Evolutionary conservation across 2,329 filamentous ascomycete species (phyloP).

Genomic region (Tolypocladium pustulatum): DNA sequence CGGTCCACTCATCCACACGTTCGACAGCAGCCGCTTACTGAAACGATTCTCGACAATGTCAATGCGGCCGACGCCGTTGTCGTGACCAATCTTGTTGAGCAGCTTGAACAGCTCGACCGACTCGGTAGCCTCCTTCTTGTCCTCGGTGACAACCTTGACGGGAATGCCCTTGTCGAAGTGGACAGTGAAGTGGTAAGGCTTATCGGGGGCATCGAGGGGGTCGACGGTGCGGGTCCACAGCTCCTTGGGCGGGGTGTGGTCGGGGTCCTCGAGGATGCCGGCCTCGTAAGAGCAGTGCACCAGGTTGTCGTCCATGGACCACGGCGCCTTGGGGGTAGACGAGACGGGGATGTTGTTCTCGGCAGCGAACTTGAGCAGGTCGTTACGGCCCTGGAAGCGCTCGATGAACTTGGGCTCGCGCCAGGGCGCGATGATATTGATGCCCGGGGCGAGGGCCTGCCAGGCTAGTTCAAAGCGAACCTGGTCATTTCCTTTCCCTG

Average conservation of each 20-base stretch:
- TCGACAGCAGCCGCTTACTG: background rate
- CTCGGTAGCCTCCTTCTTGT: constrained; percentile 28
- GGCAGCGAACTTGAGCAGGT: constrained; percentile 61
- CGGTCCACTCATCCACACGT: background rate
- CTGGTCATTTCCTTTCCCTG: constrained; percentile 42
- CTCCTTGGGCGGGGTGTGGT: constrained; percentile 50
- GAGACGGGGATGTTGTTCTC: constrained; percentile 59
- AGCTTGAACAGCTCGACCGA: constrained; percentile 55
- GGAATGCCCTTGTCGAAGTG: constrained; percentile 59
- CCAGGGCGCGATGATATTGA: constrained; percentile 66
- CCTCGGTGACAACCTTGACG: constrained; percentile 46
- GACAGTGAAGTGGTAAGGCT: constrained; percentile 53
- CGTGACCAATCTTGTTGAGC: constrained; percentile 52
- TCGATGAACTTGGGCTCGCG: constrained; percentile 39
- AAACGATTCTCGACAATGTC: constrained; percentile 37
- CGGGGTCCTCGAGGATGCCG: constrained; percentile 48
- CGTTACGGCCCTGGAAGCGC: constrained; percentile 44
- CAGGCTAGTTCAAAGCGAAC: constrained; percentile 19
- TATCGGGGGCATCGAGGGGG: constrained; percentile 52
- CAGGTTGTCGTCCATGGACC: constrained; percentile 39
- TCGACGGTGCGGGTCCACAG: constrained; percentile 48
- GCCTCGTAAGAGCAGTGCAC: constrained; percentile 62
- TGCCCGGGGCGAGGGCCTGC: constrained; percentile 40
- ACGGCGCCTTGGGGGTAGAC: constrained; percentile 63
- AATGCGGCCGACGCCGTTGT: constrained; percentile 57